Evolutionary conservation across 805 yeast species (phyloP), one percentile per base, ranked within the genome.

Genomic region (Candida wancherniae): DNA sequence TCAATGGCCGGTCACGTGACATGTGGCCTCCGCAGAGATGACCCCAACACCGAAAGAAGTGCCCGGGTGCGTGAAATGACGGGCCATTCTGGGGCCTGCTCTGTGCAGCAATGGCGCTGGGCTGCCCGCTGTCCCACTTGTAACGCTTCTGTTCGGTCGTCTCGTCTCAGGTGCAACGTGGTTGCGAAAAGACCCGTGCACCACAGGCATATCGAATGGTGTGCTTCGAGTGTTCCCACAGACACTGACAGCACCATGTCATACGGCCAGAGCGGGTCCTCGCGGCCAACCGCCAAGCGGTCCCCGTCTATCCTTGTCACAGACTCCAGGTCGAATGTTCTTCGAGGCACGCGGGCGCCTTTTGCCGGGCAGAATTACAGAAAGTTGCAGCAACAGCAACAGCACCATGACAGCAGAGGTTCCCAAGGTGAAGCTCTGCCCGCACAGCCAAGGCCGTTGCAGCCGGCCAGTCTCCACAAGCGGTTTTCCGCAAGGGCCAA

Each of bases 231-330:
- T n/a, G n/a, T n/a, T n/a, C n/a, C n/a, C n/a, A n/a, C n/a, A n/a
- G n/a, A n/a, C n/a, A n/a, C n/a, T n/a, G n/a, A n/a, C n/a, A n/a
- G n/a, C n/a, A n/a, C n/a, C 24, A 43, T 41, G 45, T 32, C 45
- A 17, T 23, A 29, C 15, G 37, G 40, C 18, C 39, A 19, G 18
- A 36, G 26, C 26, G 40, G 43, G 28, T 17, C 37, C 6, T 21
- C 37, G 34, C 52, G 69, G 35, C 80, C 83, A 3, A 78, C 84
- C 5, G 85, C 95, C 9, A 84, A 84, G 47, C 62, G 97, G 47
- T 84, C 96, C 18, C 97, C 97, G 8, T 84, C 95, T 2, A 88
- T 88, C 50, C 68, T 88, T 35, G 97, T 88, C 22, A 90, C 97
- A 0, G 97, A 88, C 59, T 76, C 84, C 3, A 67, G 97, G 38